Evolutionary conservation across 148 eudicot species (phyloP), one percentile per base, ranked within the genome.

Genomic region (Chenopodium suecicum): DNA sequence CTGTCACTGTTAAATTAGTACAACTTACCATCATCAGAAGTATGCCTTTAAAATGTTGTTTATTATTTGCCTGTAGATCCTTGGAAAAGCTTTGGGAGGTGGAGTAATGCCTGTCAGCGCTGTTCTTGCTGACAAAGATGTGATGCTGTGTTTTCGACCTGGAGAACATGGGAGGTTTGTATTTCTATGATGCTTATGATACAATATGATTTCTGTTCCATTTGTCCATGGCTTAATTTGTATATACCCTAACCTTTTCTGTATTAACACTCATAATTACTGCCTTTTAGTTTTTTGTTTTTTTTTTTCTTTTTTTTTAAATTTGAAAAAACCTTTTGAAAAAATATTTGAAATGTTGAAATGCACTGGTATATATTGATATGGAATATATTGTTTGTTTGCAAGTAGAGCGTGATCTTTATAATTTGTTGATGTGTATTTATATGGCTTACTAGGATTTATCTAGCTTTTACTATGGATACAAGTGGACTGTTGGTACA

Each of bases 111-210:
- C 99, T 80, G 99, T 97, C 23, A 94, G 98, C 88, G 99, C 98
- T 50, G 97, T 94, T 84, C 95, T 97, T 81, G 98, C 99, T 65
- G 98, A 97, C 87, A 92, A 94, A 90, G 98, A 97, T 83, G 89
- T 94, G 78, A 97, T 94, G 99, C 91, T 92, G 79, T 94, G 98
- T 82, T 90, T 97, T 78, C 92, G 82, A 80, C 98, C 98, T 9
- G 99, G 99, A 79, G 99, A 97, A 90, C 99, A 94, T 87, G 99
- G 98, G 88, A 97, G 99, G 99, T 97, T 83, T 76, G 86, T 54
- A 22, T 54, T 83, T 79, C 14, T 22, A 19, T 77, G 62, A 37
- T 77, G 2, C 74, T 47, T 19, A 44, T 0, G 44, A 37, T 75
- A 52, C n/a, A 48, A 20, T 63, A 37, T 76, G 73, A 56, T 67